A percentile compares a stretch with the other conserved stretches of the same genome.
Evolutionary conservation across 2,329 filamentous ascomycete genomes (phyloP).

Genomic region (Sporothrix phasma): DNA sequence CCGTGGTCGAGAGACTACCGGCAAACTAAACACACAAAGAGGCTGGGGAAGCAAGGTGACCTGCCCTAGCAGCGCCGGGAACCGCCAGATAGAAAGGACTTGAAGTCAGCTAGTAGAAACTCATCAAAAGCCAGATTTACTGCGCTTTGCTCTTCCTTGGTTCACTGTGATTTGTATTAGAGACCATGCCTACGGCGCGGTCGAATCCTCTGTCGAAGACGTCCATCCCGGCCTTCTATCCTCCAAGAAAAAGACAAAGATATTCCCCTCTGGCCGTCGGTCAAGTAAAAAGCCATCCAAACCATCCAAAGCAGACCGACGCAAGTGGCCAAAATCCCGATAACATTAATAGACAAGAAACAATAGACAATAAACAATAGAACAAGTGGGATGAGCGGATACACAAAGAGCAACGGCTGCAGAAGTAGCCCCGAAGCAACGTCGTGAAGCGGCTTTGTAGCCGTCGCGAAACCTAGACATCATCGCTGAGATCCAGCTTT

Average conservation of each 20-base stretch:
- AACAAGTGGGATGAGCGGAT: background rate
- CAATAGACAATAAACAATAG: background rate
- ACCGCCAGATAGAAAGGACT: background rate
- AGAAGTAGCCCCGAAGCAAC: background rate
- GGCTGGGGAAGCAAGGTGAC: background rate
- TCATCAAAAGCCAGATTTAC: background rate
- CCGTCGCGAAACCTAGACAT: background rate
- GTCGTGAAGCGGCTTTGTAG: background rate
- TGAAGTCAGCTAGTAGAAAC: conserved; percentile 6
- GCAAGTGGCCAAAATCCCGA: background rate
- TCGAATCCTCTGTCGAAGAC: background rate
- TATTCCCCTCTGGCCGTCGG: too few relatives aligned
- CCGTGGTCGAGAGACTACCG: conserved; percentile 74
- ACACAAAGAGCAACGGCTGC: too few relatives aligned
- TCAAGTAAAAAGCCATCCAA: too few relatives aligned
- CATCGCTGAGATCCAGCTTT: conserved; percentile 40
- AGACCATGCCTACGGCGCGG: background rate
- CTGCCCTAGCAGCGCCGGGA: too few relatives aligned
- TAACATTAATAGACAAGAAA: background rate
- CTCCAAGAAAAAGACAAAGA: too few relatives aligned
- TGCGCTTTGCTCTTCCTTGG: background rate
- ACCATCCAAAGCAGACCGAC: too few relatives aligned
- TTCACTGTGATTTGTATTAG: background rate
- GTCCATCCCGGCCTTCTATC: too few relatives aligned
- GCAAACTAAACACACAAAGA: conserved; percentile 41